Percentiles rank a stretch among this genome's conserved stretches.
These are phyloP conservation scores for Paradendryphiella salina DNA, from an alignment of 2,329 filamentous ascomycete genomes.

Conservation along the genomic window DNA sequence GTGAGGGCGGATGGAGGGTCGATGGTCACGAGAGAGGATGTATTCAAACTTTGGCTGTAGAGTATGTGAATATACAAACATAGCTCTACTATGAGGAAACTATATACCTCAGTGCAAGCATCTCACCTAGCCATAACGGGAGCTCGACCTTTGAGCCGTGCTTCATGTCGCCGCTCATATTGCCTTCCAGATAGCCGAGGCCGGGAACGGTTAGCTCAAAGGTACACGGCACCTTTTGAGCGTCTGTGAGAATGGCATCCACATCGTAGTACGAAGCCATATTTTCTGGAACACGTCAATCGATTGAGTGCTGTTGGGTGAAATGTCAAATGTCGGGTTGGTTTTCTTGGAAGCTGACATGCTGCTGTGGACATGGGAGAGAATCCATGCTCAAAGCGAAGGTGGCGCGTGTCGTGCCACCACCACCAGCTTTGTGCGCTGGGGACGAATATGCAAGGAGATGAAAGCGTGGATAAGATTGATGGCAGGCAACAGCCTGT, in stretches of 20 bases:
- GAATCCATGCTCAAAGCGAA: constrained; percentile 15
- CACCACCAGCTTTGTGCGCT: constrained; percentile 16
- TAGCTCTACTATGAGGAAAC: background rate
- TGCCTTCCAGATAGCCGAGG: constrained; percentile 87
- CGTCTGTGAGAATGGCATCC: constrained; percentile 81
- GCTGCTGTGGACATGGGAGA: background rate
- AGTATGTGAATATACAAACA: constrained; percentile 11
- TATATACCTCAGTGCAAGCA: constrained; percentile 72
- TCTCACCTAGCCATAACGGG: constrained; percentile 92
- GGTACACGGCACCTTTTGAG: constrained; percentile 94
- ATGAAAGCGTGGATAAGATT: constrained; percentile 6
- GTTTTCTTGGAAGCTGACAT: background rate
- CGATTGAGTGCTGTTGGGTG: background rate
- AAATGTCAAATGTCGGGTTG: background rate
- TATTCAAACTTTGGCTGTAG: constrained; percentile 40
- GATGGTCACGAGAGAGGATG: constrained; percentile 62
- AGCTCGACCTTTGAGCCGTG: constrained; percentile 77
- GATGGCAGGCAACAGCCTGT: background rate
- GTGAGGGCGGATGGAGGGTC: constrained; percentile 79
- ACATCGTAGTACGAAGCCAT: constrained; percentile 78
- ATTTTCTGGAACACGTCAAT: constrained; percentile 4
- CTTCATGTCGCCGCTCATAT: constrained; percentile 72
- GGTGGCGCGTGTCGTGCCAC: constrained; percentile 34
- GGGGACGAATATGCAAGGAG: constrained; percentile 27
- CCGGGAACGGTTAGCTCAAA: constrained; percentile 89